Conservation (phyloP, 2,329 filamentous ascomycete species). For the Coccinonectria pachysandricola region DNA sequence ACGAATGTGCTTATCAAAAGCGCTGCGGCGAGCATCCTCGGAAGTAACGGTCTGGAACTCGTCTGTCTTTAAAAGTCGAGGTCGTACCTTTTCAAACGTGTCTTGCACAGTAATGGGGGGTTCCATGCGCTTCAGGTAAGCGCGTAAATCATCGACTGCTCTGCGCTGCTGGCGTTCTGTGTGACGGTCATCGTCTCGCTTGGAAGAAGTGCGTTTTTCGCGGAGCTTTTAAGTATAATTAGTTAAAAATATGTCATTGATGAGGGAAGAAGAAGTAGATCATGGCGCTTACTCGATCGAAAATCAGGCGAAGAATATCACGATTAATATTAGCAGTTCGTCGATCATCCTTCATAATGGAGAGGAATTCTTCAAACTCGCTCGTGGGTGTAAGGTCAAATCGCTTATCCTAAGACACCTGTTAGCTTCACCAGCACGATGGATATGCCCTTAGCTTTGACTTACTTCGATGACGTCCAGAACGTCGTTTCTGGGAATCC, state of each 20-base stretch:
- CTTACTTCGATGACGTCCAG: conserved; percentile 80
- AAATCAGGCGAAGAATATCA: conserved; percentile 71
- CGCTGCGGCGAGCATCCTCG: conserved; percentile 71
- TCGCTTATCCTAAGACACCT: conserved; percentile 59
- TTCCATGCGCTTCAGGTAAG: conserved; percentile 79
- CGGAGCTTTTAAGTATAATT: conserved; percentile 56
- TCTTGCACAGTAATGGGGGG: conserved; percentile 70
- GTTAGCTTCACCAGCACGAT: conserved; percentile 5
- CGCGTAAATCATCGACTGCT: conserved; percentile 74
- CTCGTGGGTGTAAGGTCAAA: conserved; percentile 85
- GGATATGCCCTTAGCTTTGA: conserved; percentile 7
- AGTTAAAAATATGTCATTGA: conserved; percentile 4
- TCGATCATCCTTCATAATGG: conserved; percentile 72
- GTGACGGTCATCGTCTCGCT: conserved; percentile 75
- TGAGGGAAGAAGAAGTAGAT: not conserved
- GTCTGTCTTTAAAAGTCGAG: conserved; percentile 66
- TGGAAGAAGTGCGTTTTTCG: conserved; percentile 71
- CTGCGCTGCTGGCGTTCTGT: conserved; percentile 78
- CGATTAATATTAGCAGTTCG: conserved; percentile 80
- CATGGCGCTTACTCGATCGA: conserved; percentile 55
- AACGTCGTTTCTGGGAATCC: conserved; percentile 71
- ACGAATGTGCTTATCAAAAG: conserved; percentile 86
- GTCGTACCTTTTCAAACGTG: conserved; percentile 79
- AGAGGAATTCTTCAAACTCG: conserved; percentile 77
- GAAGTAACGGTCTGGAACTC: conserved; percentile 77